These are phyloP conservation scores for Nevesoporus exiguus DNA, from an alignment of 768 basidiomycete species.

Conservation along the genomic window DNA sequence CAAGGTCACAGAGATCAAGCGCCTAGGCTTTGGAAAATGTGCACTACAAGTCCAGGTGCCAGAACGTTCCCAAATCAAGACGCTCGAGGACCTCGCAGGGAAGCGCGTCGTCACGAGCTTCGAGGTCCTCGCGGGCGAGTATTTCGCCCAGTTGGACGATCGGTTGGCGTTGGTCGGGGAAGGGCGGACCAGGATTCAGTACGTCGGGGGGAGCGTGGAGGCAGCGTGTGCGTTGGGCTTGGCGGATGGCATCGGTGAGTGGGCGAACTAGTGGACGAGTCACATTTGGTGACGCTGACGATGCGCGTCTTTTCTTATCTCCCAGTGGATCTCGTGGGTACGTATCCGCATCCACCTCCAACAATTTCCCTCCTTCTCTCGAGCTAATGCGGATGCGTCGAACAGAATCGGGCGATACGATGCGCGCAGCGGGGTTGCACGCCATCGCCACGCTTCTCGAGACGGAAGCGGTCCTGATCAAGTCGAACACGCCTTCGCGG, in stretches of 20 bases:
- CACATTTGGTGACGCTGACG: too few species aligned
- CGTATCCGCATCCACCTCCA: constrained; percentile 50
- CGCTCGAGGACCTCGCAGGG: constrained; percentile 77
- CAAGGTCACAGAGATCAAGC: constrained; percentile 73
- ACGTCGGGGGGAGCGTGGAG: constrained; percentile 97
- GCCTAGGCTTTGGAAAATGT: constrained; percentile 92
- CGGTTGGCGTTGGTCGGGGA: constrained; percentile 49
- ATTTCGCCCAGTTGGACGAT: constrained; percentile 68
- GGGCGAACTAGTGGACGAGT: too few species aligned
- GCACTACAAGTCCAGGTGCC: constrained; percentile 89
- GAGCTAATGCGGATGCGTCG: not conserved
- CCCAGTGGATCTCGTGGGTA: constrained; percentile 82
- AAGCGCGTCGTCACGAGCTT: constrained; percentile 95
- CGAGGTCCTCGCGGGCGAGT: constrained; percentile 77
- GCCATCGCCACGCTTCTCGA: constrained; percentile 87
- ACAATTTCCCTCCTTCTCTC: not conserved
- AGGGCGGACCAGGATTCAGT: constrained; percentile 78
- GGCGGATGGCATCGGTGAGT: constrained; percentile 92
- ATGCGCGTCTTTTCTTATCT: not conserved
- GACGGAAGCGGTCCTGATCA: constrained; percentile 92
- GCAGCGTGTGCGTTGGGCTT: constrained; percentile 95
- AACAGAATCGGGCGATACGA: constrained; percentile 96
- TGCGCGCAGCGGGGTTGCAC: constrained; percentile 95
- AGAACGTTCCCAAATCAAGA: constrained; percentile 63
- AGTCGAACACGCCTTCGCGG: constrained; percentile 62